These are phyloP conservation scores for Tulasnella calospora DNA, from an alignment of 768 basidiomycete species.

Conservation along the genomic window DNA sequence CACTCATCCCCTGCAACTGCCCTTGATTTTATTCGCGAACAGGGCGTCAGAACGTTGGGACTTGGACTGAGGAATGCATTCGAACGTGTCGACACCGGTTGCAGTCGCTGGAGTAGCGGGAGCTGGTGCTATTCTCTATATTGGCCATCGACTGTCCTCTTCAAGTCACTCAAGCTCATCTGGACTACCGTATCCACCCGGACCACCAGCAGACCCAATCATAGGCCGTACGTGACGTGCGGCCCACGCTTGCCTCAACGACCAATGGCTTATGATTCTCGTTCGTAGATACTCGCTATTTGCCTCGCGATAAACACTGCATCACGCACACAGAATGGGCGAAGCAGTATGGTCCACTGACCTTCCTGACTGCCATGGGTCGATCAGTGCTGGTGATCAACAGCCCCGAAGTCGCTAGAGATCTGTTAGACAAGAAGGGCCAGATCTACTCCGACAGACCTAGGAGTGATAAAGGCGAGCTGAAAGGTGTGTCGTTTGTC, in stretches of 20 bases:
- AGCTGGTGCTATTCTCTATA: background rate
- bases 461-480: background rate
- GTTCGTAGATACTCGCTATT: background rate
- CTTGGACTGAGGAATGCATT: background rate
- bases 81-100: background rate
- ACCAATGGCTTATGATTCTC: background rate
- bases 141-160: background rate
- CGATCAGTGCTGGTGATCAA: constrained; percentile 35
- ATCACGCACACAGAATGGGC: constrained; percentile 25
- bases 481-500: background rate
- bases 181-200: background rate
- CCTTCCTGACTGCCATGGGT: constrained; percentile 17
- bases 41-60: background rate
- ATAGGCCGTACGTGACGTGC: constrained; percentile 2
- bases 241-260: background rate
- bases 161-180: background rate
- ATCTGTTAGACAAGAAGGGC: constrained; percentile 40
- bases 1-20: background rate
- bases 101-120: background rate
- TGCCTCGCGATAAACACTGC: constrained; percentile 1
- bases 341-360: constrained; percentile 22
- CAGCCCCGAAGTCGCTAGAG: constrained; percentile 35
- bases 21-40: background rate
- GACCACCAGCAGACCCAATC: constrained; percentile 11
- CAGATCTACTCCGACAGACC: constrained; percentile 35